Base-by-base conservation (phyloP, 495 filamentous ascomycete genomes). In the Tirmania nivea region DNA sequence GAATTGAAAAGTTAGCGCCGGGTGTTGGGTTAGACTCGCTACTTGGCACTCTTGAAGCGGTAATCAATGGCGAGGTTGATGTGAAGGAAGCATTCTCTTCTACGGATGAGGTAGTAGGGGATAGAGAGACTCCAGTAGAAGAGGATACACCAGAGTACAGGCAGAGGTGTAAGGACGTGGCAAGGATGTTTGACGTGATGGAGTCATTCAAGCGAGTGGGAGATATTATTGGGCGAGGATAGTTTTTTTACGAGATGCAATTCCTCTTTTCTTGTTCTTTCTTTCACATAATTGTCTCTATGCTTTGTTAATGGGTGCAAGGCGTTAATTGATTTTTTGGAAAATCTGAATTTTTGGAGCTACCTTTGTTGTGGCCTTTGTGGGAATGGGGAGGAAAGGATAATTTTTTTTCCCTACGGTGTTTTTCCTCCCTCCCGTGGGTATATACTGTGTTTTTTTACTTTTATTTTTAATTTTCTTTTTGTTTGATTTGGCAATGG, bases 201-300 rank as follows among this genome's bases (percentile, higher is more conserved):
- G 62, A 64, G 48, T 58, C 63, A 51, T 64, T 64, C 51, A 56
- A 55, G 50, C 55, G 62, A 56, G 59, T 64, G 47, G 62, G 62
- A 49, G 49, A 61, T 45, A 45, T 63, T 25, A 61, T 64, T 21
- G 61, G 61, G 49, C 54, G 54, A 49, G 54, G 56, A 31, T 52
- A 49, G 48, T 31, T 3, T 31, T 31, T 25, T 31, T 31, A 31
- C 3, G 25, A 1, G 25, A 5, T 31, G 25, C n/a, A n/a, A 31
- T 31, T 31, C 25, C 25, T 31, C 25, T 31, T 31, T 31, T 31
- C 25, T 31, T 31, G 25, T 31, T 3, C 25, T 31, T 31, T 31
- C 25, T 31, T 31, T 31, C 25, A 31, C 25, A 31, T 31, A 31
- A 7, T 31, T 31, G 25, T 31, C 25, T 31, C 7, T 31, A 31